phyloP scores from a whole-genome alignment of 1,284 basidiomycete genomes.

The Amylostereum areolatum region DNA sequence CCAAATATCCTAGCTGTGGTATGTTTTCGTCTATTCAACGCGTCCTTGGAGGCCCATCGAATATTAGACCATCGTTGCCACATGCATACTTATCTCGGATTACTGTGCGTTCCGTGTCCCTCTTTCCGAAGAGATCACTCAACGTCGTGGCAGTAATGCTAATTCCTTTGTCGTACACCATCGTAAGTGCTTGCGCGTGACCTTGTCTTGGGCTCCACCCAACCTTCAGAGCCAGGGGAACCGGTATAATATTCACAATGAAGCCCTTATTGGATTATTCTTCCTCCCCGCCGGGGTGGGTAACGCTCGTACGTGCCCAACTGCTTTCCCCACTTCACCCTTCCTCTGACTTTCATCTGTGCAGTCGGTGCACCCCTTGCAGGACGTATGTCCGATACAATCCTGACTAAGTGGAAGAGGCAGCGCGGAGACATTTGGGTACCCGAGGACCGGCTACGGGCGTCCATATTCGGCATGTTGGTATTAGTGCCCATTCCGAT shows the following conservation, averaged over 20 bases:
- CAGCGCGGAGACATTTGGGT: conserved; percentile 43
- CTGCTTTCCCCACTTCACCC: neutral
- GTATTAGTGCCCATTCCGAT: conserved; percentile 38
- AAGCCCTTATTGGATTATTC: conserved; percentile 52
- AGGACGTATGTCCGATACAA: conserved; percentile 46
- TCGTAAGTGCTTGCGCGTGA: conserved; percentile 19
- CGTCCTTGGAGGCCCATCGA: too few species aligned
- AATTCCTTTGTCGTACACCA: conserved; percentile 28
- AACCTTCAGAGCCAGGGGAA: conserved; percentile 32
- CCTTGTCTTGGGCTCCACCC: neutral
- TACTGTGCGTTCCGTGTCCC: too few species aligned
- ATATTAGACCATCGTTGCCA: too few species aligned
- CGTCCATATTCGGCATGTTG: conserved; percentile 37
- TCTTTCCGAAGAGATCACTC: too few species aligned
- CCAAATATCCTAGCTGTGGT: conserved; percentile 54
- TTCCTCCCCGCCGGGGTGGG: conserved; percentile 58
- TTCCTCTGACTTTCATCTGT: neutral
- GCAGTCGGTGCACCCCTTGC: conserved; percentile 47
- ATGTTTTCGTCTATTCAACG: too few species aligned
- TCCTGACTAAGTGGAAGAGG: conserved; percentile 38
- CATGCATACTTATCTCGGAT: too few species aligned
- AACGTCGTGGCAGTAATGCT: too few species aligned
- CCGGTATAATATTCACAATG: conserved; percentile 53
- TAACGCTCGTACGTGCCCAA: conserved; percentile 42
- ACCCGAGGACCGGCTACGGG: conserved; percentile 58